Evolutionary conservation across 2,329 filamentous ascomycete genomes (phyloP).

Genomic region (Elsinoe necatrix): DNA sequence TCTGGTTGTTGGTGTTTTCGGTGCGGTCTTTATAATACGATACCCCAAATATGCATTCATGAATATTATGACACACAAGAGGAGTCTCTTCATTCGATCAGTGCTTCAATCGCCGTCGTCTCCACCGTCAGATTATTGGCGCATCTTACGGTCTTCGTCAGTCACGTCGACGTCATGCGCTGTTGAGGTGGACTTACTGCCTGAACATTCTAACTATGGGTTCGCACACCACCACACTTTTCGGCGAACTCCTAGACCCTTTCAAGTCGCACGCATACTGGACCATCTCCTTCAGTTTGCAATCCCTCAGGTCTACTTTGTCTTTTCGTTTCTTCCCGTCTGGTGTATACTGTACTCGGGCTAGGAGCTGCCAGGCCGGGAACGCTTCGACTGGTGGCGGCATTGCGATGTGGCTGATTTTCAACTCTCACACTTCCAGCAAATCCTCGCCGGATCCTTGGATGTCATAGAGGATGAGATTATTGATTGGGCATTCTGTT

Average conservation of each 20-base stretch:
- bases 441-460: background rate
- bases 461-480: background rate
- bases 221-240: conserved; percentile 43
- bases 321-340: conserved; percentile 47
- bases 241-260: conserved; percentile 33
- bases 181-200: conserved; percentile 37
- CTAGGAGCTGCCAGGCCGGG: conserved; percentile 43
- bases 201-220: conserved; percentile 52
- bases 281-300: conserved; percentile 50
- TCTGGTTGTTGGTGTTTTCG: background rate
- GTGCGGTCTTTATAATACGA: background rate
- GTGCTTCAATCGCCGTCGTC: conserved; percentile 39
- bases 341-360: conserved; percentile 44
- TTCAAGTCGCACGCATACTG: conserved; percentile 55
- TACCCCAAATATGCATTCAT: background rate
- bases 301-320: conserved; percentile 44
- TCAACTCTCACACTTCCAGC: background rate
- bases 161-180: conserved; percentile 18
- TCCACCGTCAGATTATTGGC: conserved; percentile 50
- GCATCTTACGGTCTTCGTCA: conserved; percentile 33
- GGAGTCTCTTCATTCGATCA: conserved; percentile 7
- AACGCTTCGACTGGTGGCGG: conserved; percentile 48
- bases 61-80: background rate
- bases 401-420: conserved; percentile 34
- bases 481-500: background rate